Conservation (phyloP, 768 basidiomycete genomes). For the Clavulina sp. region DNA sequence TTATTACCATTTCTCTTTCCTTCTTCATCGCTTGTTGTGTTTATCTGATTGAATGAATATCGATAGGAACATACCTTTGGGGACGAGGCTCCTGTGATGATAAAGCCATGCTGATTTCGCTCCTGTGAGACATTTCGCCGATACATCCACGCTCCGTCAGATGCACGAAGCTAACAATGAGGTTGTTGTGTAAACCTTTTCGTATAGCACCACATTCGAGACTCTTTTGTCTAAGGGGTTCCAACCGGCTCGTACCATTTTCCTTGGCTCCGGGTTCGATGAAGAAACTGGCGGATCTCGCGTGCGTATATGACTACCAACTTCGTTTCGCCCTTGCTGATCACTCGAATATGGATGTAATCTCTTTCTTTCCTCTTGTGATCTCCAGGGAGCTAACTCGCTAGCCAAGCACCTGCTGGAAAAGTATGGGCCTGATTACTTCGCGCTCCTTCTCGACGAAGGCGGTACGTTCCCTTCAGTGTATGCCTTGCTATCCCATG, state of each 20-base stretch:
- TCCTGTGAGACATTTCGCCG: too few species aligned
- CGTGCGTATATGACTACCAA: conserved; percentile 19
- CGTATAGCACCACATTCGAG: conserved; percentile 31
- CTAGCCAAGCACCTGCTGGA: conserved; percentile 28
- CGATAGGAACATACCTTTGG: conserved; percentile 43
- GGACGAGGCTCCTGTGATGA: conserved; percentile 61
- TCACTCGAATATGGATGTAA: background rate
- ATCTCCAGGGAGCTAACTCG: conserved; percentile 24
- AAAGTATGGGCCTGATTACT: conserved; percentile 50
- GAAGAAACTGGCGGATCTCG: conserved; percentile 44
- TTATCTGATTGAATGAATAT: background rate
- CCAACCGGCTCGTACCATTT: conserved; percentile 41
- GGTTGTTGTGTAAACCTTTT: background rate
- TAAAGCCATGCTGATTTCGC: conserved; percentile 56
- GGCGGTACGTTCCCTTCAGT: conserved; percentile 34
- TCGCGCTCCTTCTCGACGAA: conserved; percentile 76
- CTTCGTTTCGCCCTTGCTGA: conserved; percentile 12
- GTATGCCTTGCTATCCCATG: conserved; percentile 1
- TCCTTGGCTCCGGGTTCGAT: conserved; percentile 56
- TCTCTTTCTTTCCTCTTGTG: conserved; percentile 8
- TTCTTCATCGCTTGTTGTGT: background rate
- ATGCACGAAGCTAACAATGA: too few species aligned
- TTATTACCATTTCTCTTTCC: too few species aligned
- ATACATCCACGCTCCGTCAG: too few species aligned
- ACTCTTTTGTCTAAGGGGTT: conserved; percentile 44